Percentiles rank a stretch among this genome's conserved stretches.
These are phyloP conservation scores for Globisporangium nunn DNA, from an alignment of 352 stramenopile species.

Conservation along the genomic window DNA sequence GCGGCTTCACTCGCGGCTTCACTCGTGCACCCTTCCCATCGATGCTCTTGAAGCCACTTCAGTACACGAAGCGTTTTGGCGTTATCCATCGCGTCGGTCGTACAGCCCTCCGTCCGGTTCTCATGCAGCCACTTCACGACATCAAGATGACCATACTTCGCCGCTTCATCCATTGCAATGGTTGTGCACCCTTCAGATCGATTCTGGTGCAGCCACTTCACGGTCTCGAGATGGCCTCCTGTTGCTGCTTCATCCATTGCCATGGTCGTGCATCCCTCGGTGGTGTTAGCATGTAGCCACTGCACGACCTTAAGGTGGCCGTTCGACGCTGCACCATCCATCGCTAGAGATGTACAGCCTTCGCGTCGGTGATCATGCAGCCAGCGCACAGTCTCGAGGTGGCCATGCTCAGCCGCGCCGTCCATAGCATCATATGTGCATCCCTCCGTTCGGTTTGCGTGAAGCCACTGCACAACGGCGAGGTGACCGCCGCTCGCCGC, in stretches of 20 bases:
- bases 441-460: neutral
- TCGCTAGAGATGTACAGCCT: neutral
- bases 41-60: neutral
- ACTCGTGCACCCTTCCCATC: no score
- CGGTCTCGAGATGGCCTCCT: neutral
- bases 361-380: constrained; percentile 16
- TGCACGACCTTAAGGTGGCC: neutral
- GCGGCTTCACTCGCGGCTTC: no score
- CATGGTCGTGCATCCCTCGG: neutral
- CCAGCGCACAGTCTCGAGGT: constrained; percentile 22
- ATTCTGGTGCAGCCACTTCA: neutral
- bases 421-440: neutral
- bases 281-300: neutral
- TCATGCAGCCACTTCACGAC: no score
- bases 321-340: neutral
- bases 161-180: no score
- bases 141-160: no score
- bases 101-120: no score
- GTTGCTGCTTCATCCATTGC: neutral
- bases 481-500: neutral
- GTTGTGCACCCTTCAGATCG: neutral
- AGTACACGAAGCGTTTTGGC: neutral
- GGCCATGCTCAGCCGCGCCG: neutral
- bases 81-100: neutral
- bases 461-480: neutral